Percentiles rank a stretch among this genome's conserved stretches.
phyloP scores from a whole-genome alignment of 352 stramenopile genomes.

The Phytophthora ramorum region DNA sequence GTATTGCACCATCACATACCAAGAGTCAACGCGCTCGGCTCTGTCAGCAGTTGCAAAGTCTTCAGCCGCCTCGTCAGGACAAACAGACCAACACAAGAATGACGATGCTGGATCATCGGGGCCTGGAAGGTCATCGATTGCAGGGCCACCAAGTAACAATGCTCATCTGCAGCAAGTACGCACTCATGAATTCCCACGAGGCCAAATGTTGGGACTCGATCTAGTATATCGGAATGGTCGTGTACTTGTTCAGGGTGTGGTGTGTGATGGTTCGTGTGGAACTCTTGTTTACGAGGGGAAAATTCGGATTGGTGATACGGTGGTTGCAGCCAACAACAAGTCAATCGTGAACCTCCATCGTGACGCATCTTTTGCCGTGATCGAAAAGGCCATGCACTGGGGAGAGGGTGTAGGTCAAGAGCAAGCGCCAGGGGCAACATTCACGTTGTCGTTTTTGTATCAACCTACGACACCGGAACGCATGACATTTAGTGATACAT shows the following conservation, averaged over 20 bases:
- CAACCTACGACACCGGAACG: constrained; percentile 45
- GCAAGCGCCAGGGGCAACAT: constrained; percentile 31
- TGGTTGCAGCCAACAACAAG: constrained; percentile 78
- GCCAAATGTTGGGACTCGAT: constrained; percentile 75
- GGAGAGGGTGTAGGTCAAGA: constrained; percentile 30
- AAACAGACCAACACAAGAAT: constrained; percentile 16
- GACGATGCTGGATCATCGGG: constrained; percentile 21
- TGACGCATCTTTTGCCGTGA: constrained; percentile 79
- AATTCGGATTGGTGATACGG: constrained; percentile 79
- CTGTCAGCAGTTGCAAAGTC: constrained; percentile 69
- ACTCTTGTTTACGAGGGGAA: constrained; percentile 66
- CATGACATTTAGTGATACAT: constrained; percentile 34
- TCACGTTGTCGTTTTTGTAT: constrained; percentile 80
- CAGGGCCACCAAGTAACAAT: constrained; percentile 19
- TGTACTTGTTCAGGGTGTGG: constrained; percentile 80
- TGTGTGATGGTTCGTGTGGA: constrained; percentile 70
- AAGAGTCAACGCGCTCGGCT: constrained; percentile 78
- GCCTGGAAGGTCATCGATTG: constrained; percentile 7
- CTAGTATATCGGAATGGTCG: constrained; percentile 81
- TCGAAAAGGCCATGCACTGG: constrained; percentile 63
- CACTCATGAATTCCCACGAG: constrained; percentile 64
- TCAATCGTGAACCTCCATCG: constrained; percentile 87
- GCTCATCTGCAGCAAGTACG: constrained; percentile 61
- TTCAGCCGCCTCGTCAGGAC: constrained; percentile 20
- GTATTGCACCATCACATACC: constrained; percentile 86